Evolutionary conservation across 2,329 filamentous ascomycete species (phyloP).

Genomic region (Cercospora nicotianae): DNA sequence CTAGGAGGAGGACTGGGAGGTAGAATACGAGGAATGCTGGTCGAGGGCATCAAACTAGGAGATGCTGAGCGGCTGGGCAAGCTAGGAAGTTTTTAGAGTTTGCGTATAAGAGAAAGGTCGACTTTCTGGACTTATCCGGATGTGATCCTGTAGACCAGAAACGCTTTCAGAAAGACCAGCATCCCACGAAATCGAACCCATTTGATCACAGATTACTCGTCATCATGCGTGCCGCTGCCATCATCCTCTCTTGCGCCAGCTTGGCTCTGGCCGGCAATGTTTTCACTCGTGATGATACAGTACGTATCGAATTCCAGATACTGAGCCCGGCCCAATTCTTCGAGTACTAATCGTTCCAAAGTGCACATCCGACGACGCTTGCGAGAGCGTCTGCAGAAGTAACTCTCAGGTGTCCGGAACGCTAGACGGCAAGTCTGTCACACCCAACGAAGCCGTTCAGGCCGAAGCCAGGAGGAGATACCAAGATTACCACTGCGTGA

Average conservation of each 20-base stretch:
- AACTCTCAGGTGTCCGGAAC: not conserved
- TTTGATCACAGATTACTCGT: not conserved
- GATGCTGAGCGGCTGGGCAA: not conserved
- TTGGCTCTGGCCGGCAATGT: not conserved
- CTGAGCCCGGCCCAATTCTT: not conserved
- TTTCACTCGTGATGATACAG: not conserved
- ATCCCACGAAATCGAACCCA: not conserved
- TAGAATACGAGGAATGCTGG: not conserved
- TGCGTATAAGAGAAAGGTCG: not conserved
- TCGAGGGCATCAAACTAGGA: not conserved
- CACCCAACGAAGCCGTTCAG: conserved; percentile 18
- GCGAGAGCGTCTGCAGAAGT: conserved; percentile 15
- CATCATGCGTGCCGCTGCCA: not conserved
- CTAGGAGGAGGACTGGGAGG: not conserved
- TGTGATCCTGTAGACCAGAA: not conserved
- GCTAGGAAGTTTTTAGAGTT: not conserved
- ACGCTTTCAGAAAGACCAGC: not conserved
- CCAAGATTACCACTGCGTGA: conserved; percentile 17
- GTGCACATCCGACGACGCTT: conserved; percentile 22
- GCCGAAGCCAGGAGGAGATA: conserved; percentile 20
- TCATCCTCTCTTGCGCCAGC: not conserved
- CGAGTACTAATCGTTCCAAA: not conserved
- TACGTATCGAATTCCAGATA: not conserved
- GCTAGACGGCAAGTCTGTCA: conserved; percentile 15
- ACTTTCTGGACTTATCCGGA: not conserved